These are phyloP conservation scores for Acacia melanoxylon DNA, from an alignment of 306 rosid genomes.

Conservation along the genomic window DNA sequence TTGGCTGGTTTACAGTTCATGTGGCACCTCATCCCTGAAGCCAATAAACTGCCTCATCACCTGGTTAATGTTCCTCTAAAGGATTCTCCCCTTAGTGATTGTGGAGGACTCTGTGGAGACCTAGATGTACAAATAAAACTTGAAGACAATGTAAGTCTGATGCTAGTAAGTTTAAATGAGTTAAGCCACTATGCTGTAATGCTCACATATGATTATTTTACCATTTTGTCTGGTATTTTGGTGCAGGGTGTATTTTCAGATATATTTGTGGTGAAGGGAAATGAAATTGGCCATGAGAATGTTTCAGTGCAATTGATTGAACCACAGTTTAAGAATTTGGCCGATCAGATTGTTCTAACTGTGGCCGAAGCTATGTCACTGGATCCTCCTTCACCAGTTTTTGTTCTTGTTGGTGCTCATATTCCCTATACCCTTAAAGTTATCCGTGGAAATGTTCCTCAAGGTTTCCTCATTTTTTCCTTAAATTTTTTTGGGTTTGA, in stretches of 20 bases:
- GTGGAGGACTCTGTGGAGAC: slow-evolving; percentile 93
- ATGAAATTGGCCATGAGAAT: slow-evolving; percentile 86
- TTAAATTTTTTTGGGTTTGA: background rate
- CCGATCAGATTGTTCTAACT: slow-evolving; percentile 79
- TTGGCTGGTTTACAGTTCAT: slow-evolving; percentile 87
- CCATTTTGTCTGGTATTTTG: slow-evolving; percentile 33
- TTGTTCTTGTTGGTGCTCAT: slow-evolving; percentile 77
- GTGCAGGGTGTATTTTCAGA: slow-evolving; percentile 97
- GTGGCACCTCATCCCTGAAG: slow-evolving; percentile 77
- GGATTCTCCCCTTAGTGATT: slow-evolving; percentile 91
- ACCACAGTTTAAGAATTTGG: slow-evolving; percentile 58
- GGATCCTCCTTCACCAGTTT: slow-evolving; percentile 90
- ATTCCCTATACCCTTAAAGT: slow-evolving; percentile 73
- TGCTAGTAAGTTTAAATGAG: slow-evolving; percentile 38
- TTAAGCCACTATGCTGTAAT: slow-evolving; percentile 20
- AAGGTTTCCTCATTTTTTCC: slow-evolving; percentile 50
- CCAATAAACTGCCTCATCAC: slow-evolving; percentile 55
- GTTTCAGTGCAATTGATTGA: slow-evolving; percentile 82
- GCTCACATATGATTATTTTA: slow-evolving; percentile 23
- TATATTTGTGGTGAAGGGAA: slow-evolving; percentile 78
- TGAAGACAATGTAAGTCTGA: slow-evolving; percentile 79
- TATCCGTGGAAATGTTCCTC: slow-evolving; percentile 73
- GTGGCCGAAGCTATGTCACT: slow-evolving; percentile 98
- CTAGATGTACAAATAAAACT: slow-evolving; percentile 78
- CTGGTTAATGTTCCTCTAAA: slow-evolving; percentile 86